Evolutionary conservation across 345 rosid genomes (phyloP).

Genomic region (Ceriops zippeliana): DNA sequence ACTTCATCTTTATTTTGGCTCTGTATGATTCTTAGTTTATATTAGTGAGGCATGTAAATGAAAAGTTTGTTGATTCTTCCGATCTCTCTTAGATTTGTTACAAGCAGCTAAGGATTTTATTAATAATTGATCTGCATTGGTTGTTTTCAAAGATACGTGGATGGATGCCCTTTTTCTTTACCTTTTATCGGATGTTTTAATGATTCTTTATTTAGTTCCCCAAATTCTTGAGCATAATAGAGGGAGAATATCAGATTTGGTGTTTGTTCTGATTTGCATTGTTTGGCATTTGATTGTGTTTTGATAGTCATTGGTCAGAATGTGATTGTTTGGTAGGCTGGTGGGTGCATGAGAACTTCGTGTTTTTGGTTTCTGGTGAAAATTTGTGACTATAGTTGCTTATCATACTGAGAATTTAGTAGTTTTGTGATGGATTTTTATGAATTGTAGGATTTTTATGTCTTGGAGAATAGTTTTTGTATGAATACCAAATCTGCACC

Average conservation of each 20-base stretch:
- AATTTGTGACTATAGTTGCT: not conserved
- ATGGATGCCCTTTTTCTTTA: not conserved
- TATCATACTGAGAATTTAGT: not conserved
- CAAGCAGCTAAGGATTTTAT: too few relatives aligned
- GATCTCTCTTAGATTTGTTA: too few relatives aligned
- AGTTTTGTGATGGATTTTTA: not conserved
- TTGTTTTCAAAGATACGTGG: not conserved
- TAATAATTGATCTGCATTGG: not conserved
- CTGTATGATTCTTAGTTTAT: too few relatives aligned
- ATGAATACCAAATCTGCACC: conserved; percentile 1
- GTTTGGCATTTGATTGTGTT: not conserved
- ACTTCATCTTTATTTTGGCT: too few relatives aligned
- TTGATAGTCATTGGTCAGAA: conserved; percentile 1
- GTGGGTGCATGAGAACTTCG: not conserved
- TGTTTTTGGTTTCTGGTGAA: not conserved
- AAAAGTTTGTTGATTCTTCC: too few relatives aligned
- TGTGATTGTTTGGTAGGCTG: not conserved
- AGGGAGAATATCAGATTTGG: not conserved
- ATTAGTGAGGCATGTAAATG: too few relatives aligned
- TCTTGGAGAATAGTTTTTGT: conserved; percentile 1
- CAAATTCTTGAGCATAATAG: not conserved
- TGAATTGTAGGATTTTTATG: not conserved
- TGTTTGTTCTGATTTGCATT: conserved; percentile 11
- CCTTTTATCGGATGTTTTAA: not conserved
- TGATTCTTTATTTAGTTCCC: not conserved